A percentile compares a stretch with the other conserved stretches of the same genome.
phyloP scores from a whole-genome alignment of 2,329 filamentous ascomycete genomes.

The Monosporascus sp. region DNA sequence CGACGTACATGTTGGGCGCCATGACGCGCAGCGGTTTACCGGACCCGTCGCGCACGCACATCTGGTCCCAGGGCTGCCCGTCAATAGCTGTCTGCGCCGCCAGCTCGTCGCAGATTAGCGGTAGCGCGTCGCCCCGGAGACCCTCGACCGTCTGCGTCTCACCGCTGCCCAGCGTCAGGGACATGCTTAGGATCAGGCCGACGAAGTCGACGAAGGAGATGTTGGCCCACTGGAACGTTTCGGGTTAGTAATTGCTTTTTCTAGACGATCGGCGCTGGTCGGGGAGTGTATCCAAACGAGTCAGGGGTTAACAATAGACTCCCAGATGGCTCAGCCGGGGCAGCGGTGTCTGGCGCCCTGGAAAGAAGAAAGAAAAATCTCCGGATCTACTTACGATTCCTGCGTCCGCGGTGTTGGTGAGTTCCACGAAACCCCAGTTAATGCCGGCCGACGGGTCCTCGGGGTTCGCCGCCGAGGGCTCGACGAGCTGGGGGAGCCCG shows the following conservation, averaged over 20 bases:
- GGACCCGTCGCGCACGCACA: slow-evolving; percentile 34
- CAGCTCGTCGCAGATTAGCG: slow-evolving; percentile 33
- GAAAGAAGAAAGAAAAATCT: no score
- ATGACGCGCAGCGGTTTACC: slow-evolving; percentile 39
- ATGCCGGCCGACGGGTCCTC: slow-evolving; percentile 30
- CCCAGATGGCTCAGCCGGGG: no score
- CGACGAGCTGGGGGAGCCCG: slow-evolving; percentile 30
- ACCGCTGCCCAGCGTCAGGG: slow-evolving; percentile 30
- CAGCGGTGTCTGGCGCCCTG: no score
- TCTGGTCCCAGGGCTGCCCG: slow-evolving; percentile 37
- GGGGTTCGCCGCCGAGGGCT: slow-evolving; percentile 36
- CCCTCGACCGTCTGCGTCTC: slow-evolving; percentile 29
- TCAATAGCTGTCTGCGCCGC: slow-evolving; percentile 31
- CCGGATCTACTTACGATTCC: slow-evolving; percentile 15
- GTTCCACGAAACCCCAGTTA: slow-evolving; percentile 41
- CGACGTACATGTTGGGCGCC: slow-evolving; percentile 37
- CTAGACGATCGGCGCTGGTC: no score
- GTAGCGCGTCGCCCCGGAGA: slow-evolving; percentile 28
- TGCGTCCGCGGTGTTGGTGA: slow-evolving; percentile 30
- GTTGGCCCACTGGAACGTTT: slow-evolving; percentile 29
- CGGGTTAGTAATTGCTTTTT: no score
- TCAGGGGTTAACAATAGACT: no score
- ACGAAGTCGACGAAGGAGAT: slow-evolving; percentile 46
- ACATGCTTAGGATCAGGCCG: slow-evolving; percentile 43
- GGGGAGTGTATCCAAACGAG: no score